These are phyloP conservation scores for Ophiosphaerella herpotricha DNA, from an alignment of 2,329 filamentous ascomycete genomes.

Conservation along the genomic window DNA sequence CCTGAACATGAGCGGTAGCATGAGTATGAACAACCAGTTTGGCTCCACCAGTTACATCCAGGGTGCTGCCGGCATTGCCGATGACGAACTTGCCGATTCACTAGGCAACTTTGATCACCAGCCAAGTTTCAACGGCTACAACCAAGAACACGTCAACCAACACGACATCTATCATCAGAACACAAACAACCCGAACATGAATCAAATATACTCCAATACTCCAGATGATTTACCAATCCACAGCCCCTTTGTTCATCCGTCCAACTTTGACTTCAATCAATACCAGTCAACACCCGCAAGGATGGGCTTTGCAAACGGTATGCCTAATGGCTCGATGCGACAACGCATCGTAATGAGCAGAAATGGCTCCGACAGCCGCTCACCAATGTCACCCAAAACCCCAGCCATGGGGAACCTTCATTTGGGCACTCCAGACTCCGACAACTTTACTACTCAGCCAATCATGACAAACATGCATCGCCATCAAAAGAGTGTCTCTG, in stretches of 20 bases:
- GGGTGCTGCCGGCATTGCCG: constrained; percentile 77
- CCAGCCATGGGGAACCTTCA: constrained; percentile 73
- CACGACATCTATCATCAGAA: constrained; percentile 55
- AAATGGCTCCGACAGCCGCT: constrained; percentile 69
- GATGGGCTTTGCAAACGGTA: constrained; percentile 45
- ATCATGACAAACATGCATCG: constrained; percentile 70
- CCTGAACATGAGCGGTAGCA: constrained; percentile 70
- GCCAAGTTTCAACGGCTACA: constrained; percentile 54
- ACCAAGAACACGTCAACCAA: constrained; percentile 62
- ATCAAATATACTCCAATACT: constrained; percentile 81
- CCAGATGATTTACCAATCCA: constrained; percentile 91
- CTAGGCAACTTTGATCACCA: constrained; percentile 61
- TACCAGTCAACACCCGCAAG: constrained; percentile 70
- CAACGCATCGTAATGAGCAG: constrained; percentile 59
- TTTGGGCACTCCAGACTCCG: constrained; percentile 71
- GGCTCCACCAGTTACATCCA: constrained; percentile 72
- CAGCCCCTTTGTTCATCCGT: constrained; percentile 76
- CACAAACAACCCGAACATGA: constrained; percentile 65
- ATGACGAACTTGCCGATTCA: constrained; percentile 82
- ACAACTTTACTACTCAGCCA: constrained; percentile 75
- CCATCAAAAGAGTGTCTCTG: constrained; percentile 83
- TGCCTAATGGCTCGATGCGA: constrained; percentile 40
- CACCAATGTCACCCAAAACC: constrained; percentile 87
- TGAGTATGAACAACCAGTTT: constrained; percentile 60
- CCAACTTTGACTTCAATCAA: constrained; percentile 74